Base-by-base conservation (phyloP, 2,329 filamentous ascomycete species). In the Colletotrichum magnum region DNA sequence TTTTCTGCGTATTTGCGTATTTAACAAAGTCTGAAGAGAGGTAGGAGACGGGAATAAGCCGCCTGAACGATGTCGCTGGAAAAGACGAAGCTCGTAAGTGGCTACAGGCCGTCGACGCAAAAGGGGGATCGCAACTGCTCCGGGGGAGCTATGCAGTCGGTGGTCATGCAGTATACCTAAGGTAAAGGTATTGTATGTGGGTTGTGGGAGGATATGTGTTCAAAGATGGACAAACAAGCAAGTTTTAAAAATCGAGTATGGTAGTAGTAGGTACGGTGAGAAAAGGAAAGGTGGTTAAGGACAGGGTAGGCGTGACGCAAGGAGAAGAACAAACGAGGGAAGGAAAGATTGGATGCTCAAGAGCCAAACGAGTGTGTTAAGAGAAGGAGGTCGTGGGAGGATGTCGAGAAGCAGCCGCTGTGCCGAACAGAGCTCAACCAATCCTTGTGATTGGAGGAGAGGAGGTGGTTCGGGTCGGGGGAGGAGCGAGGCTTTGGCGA, bases 321-420 rank as follows among this genome's bases (percentile, higher is more conserved):
- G 62, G 66, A 66, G 51, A 71, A 15, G 16, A 65, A 43, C 13
- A 16, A 58, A 59, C 18, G 53, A 56, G 32, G 48, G 58, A 71
- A 69, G 45, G 65, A 64, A 58, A 50, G 59, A 60, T 48, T 16
- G 45, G 54, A 64, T 64, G 65, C 65, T 64, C 56, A 57, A 65
- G 69, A 65, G 64, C 64, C 53, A 63, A 70, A 70, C 68, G 68
- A 70, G 68, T 70, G 68, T 70, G 45, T 36, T 58, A 64, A 68
- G 68, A 70, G 68, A 69, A 69, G 67, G 63, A 66, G 63, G 66
- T 56, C 50, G 53, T 36, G 36, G 67, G 51, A 66, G 63, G 24
- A 48, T 66, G 43, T 69, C 57, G 62, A 69, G 67, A 60, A 69
- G 67, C 63, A 69, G 67, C 50, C 43, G 54, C 65, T 54, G 28